Percentiles rank a stretch among this genome's conserved stretches.
Conservation (phyloP, 108 stramenopile species). For the Schizochytrium sp. region DNA sequence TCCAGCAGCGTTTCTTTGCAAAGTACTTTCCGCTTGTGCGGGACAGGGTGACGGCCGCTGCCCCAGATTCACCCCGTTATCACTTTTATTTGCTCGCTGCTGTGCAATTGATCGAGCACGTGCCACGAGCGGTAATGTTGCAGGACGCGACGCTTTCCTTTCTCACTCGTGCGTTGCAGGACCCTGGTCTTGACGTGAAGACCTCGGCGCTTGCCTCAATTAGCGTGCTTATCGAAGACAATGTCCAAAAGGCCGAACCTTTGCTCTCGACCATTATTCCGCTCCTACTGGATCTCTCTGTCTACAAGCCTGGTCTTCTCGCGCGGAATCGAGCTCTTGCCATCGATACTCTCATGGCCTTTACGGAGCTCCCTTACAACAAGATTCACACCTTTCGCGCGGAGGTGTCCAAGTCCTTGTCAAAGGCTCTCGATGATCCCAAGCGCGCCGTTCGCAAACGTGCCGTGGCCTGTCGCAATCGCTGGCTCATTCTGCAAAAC, state of each 20-base stretch:
- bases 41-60: neutral
- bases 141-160: neutral
- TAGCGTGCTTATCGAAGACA: neutral
- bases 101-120: neutral
- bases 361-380: neutral
- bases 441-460: neutral
- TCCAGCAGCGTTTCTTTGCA: neutral
- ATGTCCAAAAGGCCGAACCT: neutral
- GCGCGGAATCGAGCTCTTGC: neutral
- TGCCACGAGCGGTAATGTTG: neutral
- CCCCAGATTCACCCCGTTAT: neutral
- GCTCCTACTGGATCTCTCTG: neutral
- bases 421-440: neutral
- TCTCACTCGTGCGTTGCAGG: neutral
- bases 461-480: neutral
- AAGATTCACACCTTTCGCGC: neutral
- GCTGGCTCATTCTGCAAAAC: conserved; percentile 6
- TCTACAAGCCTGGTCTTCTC: neutral
- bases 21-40: neutral
- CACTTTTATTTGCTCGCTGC: neutral
- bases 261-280: neutral
- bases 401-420: neutral
- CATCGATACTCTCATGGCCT: neutral
- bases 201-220: neutral
- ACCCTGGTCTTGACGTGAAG: neutral